Base-by-base conservation (phyloP, 441 rosid genomes). In the Biscutella laevigata region DNA sequence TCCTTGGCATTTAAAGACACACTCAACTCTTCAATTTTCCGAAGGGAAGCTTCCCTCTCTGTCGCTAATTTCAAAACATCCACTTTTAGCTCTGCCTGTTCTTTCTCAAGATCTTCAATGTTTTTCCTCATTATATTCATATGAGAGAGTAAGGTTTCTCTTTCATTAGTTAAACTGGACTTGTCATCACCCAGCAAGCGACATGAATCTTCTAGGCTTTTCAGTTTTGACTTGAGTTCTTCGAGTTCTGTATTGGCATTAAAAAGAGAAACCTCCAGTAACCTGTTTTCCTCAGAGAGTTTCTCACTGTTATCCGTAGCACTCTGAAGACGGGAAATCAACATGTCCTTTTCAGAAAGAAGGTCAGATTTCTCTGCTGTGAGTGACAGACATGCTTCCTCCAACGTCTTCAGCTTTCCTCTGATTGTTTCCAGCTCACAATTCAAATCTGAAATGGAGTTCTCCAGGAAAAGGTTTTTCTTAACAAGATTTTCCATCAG, bases 381-480 rank as follows among this genome's bases (percentile, higher is more conserved):
- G 20, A 88, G 84, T 46, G 71, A 70, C 49, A 72, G 71, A 47
- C 77, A 75, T 49, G 74, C 74, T 59, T 77, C 85, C 78, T 92
- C 95, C 57, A 86, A 56, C 21, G 63, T 58, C 54, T 73, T 74
- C 62, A 86, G 77, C 73, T 74, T 84, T 56, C 66, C 79, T 61
- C 90, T 74, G 60, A 75, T 74, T 50, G 74, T 79, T 67, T 81
- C 84, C 51, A 92, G 67, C 76, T 92, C 97, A 8, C 72, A 79
- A 59, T 81, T 88, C 81, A 92, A 67, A 70, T 78, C 92, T 35
- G 89, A 69, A 41, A 92, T 77, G 40, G 92, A 92, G 61, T 86
- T 86, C 83, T 88, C 99, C 43, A 81, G 64, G 61, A 77, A 55
- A 57, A 64, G 38, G 64, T 83, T 88, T 71, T 83, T 83, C 77